Evolutionary conservation across 805 yeast species (phyloP).

Genomic region (Saccharomyces kudriavzevii): DNA sequence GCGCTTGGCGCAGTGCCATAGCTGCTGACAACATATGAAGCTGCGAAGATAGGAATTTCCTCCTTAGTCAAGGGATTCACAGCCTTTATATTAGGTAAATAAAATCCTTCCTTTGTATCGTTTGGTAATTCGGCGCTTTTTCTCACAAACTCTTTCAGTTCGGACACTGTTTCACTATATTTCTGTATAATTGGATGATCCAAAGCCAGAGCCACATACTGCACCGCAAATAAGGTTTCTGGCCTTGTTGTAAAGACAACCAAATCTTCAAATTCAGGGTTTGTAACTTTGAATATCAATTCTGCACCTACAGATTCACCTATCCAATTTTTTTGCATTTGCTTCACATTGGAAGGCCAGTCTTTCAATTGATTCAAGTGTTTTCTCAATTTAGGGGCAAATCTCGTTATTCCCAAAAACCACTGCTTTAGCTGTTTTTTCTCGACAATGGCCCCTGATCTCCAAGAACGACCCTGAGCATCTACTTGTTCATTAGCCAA

Average conservation of each 20-base stretch:
- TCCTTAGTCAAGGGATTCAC: slow-evolving; percentile 49
- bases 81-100: slow-evolving; percentile 37
- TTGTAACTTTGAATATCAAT: slow-evolving; percentile 40
- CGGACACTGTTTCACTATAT: slow-evolving; percentile 32
- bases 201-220: slow-evolving; percentile 69
- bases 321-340: slow-evolving; percentile 93
- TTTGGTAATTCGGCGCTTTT: slow-evolving; percentile 32
- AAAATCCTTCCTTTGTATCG: slow-evolving; percentile 54
- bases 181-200: slow-evolving; percentile 54
- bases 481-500: slow-evolving; percentile 97
- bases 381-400: slow-evolving; percentile 54
- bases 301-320: slow-evolving; percentile 81
- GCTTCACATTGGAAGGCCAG: slow-evolving; percentile 86
- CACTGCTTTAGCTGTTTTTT: slow-evolving; percentile 77
- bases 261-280: slow-evolving; percentile 26
- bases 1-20: slow-evolving; percentile 75
- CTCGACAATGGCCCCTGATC: slow-evolving; percentile 93
- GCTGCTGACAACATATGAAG: slow-evolving; percentile 78
- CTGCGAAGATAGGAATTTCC: slow-evolving; percentile 69
- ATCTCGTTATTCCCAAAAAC: slow-evolving; percentile 86
- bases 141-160: slow-evolving; percentile 41
- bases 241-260: slow-evolving; percentile 79
- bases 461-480: slow-evolving; percentile 83
- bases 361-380: slow-evolving; percentile 55
- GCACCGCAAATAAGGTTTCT: slow-evolving; percentile 78